Base-by-base conservation (phyloP, 1,139 yeast genomes). In the Pichia sp. region DNA sequence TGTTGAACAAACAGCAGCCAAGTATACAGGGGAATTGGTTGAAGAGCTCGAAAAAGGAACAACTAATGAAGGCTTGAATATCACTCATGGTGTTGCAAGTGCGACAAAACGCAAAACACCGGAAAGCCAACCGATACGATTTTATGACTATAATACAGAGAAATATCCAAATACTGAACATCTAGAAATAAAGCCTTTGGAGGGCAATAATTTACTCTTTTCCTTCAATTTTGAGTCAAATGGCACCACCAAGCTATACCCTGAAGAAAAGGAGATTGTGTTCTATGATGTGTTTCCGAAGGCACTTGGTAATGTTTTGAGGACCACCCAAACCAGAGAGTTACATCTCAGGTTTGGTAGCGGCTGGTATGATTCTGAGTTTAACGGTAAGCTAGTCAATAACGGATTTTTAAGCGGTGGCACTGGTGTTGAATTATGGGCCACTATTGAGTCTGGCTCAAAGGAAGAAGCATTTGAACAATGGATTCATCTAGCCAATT, bases 351-450 rank as follows among this genome's bases (percentile, higher is more conserved):
- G 97, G 43, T 90, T 94, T 60, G 78, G 95, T 1, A 95, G 87
- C 60, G 99, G 98, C 1, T 85, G 92, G 82, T 92, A 97, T 95
- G 96, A 92, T 57, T 70, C 90, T 0, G 86, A 84, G 49, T 67
- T 75, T 5, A 92, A 97, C 95, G 98, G 98, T 0, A 67, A 72
- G 41, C 71, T 86, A 42, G 97, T 97, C 0, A 66, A 69, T 41
- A 67, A 77, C 54, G 99, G 99, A 0, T 58, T 64, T 10, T 68
- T 66, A 46, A 73, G 90, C 44, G 98, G 98, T 27, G 98, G 98
- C 2, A 85, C 94, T 3, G 99, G 99, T 33, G 96, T 92, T 9
- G 99, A 94, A 62, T 60, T 92, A 9, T 86, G 95, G 86, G 94
- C 97, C 0, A 72, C 80, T 41, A 74, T 92, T 28, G 94, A 84